phyloP scores from a whole-genome alignment of 2,329 filamentous ascomycete species.

The Aspergillus flavus region DNA sequence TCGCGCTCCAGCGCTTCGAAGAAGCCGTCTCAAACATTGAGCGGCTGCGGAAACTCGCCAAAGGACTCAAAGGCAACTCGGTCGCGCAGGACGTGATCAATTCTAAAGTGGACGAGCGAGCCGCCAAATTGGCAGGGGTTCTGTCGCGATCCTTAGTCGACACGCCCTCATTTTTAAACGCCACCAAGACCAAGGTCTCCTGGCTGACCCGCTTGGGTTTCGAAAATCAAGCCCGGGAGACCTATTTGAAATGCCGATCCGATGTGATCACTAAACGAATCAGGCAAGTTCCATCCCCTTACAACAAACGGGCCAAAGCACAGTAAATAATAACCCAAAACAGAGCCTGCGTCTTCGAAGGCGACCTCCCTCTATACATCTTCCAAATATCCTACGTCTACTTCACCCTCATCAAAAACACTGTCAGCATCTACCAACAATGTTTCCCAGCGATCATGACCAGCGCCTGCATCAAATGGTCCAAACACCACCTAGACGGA shows the following conservation, averaged over 20 bases:
- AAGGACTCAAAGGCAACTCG: constrained; percentile 78
- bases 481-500: constrained; percentile 88
- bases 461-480: constrained; percentile 96
- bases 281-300: constrained; percentile 58
- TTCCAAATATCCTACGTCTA: constrained; percentile 95
- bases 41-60: constrained; percentile 76
- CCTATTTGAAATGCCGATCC: constrained; percentile 78
- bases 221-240: constrained; percentile 84
- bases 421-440: constrained; percentile 80
- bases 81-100: constrained; percentile 91
- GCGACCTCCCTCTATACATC: constrained; percentile 88
- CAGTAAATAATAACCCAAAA: constrained; percentile 25
- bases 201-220: constrained; percentile 88
- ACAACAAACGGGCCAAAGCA: background rate
- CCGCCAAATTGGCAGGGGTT: constrained; percentile 72
- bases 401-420: constrained; percentile 92
- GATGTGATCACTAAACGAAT: constrained; percentile 79
- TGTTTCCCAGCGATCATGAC: constrained; percentile 87
- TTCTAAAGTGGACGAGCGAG: constrained; percentile 86
- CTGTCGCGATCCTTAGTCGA: constrained; percentile 77
- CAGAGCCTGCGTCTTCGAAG: constrained; percentile 93
- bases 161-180: constrained; percentile 73
- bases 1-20: constrained; percentile 87
- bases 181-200: constrained; percentile 77
- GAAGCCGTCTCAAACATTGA: constrained; percentile 82